phyloP scores from a whole-genome alignment of 1,139 yeast genomes.

The Ashbya aceris region DNA sequence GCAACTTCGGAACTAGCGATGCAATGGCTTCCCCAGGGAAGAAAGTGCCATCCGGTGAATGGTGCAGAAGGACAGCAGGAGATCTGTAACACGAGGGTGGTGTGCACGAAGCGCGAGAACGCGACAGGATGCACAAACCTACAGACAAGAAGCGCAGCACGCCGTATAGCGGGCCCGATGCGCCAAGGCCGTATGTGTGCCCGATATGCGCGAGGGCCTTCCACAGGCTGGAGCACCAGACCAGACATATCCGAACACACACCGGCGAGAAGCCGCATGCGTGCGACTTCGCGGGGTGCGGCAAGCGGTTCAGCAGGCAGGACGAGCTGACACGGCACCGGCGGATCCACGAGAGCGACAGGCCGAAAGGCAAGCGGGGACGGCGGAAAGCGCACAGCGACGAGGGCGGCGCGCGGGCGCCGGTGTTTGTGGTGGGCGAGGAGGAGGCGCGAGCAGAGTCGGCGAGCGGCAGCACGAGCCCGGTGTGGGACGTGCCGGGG shows the following conservation, averaged over 20 bases:
- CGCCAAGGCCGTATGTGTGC: conserved; percentile 45
- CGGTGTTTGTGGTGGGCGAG: not conserved
- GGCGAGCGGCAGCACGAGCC: not conserved
- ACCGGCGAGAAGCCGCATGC: conserved; percentile 71
- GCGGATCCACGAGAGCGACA: conserved; percentile 52
- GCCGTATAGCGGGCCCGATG: conserved; percentile 16
- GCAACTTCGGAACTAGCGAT: too few relatives aligned
- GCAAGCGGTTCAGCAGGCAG: conserved; percentile 55
- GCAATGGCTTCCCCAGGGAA: not conserved
- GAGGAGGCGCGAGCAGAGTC: not conserved
- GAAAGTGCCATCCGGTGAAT: not conserved
- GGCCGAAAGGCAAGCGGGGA: conserved; percentile 44
- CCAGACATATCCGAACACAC: conserved; percentile 63
- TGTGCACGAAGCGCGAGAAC: not conserved
- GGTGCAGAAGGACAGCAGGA: not conserved
- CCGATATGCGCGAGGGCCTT: conserved; percentile 54
- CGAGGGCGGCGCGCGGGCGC: conserved; percentile 2
- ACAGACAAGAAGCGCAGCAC: conserved; percentile 7
- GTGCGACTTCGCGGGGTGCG: conserved; percentile 60
- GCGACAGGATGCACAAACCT: not conserved
- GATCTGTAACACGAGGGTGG: not conserved
- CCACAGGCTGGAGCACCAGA: conserved; percentile 57
- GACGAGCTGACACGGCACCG: conserved; percentile 64
- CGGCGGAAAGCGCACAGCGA: conserved; percentile 33
- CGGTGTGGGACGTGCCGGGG: not conserved